Conservation (phyloP, 371 early-diverging fungal genomes). For the Mortierella sp. region DNA sequence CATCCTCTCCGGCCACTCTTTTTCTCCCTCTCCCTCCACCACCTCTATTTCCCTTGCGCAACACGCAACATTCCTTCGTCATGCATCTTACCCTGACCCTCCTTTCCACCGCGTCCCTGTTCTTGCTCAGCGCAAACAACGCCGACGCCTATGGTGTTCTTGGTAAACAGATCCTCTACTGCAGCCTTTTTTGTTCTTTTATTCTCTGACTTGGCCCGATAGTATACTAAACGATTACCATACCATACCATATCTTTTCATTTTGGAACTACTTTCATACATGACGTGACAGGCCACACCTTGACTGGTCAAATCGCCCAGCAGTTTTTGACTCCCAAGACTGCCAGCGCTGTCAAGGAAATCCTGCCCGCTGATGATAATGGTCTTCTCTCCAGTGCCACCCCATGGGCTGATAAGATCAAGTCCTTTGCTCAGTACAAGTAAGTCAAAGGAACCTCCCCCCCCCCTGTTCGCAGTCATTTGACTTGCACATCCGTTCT, state of each 20-base stretch:
- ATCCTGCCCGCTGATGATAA: slow-evolving; percentile 23
- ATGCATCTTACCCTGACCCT: slow-evolving; percentile 28
- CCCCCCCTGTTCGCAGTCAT: not conserved
- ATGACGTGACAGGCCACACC: slow-evolving; percentile 48
- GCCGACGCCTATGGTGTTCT: slow-evolving; percentile 36
- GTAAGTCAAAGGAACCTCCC: slow-evolving; percentile 1
- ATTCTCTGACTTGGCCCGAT: not conserved
- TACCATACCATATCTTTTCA: no score
- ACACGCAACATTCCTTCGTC: not conserved
- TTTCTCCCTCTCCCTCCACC: not conserved
- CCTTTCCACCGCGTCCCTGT: slow-evolving; percentile 17
- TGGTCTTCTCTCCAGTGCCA: slow-evolving; percentile 38
- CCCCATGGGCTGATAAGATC: slow-evolving; percentile 51
- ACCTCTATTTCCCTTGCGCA: slow-evolving; percentile 1
- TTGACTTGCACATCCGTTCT: no score
- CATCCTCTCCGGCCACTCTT: not conserved
- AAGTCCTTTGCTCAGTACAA: slow-evolving; percentile 19
- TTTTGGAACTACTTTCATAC: no score
- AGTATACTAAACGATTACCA: no score
- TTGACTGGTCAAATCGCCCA: slow-evolving; percentile 52
- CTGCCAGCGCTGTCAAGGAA: slow-evolving; percentile 14
- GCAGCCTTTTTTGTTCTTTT: not conserved
- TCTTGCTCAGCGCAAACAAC: slow-evolving; percentile 17
- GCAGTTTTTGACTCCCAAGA: slow-evolving; percentile 36
- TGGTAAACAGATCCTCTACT: slow-evolving; percentile 12